Conservation (phyloP, 2,329 filamentous ascomycete genomes). For the Aspergillus fijiensis region DNA sequence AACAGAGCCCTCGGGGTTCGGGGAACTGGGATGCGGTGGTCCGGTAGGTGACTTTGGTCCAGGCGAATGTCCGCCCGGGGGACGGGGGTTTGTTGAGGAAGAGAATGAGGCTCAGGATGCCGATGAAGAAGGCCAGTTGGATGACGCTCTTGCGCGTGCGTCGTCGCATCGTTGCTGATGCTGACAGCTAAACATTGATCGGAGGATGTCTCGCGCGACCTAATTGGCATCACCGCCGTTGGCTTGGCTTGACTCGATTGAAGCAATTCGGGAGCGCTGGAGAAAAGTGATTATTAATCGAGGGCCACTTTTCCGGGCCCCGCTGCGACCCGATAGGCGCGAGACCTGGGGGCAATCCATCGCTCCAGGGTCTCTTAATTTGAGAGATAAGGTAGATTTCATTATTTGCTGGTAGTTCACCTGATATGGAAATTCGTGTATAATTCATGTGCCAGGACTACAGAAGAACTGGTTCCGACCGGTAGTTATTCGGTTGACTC, state of each 20-base stretch:
- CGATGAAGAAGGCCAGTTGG: slow-evolving; percentile 38
- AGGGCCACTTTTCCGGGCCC: not conserved
- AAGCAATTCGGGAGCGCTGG: not conserved
- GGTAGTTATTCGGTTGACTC: too few species aligned
- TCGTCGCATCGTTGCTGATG: slow-evolving; percentile 12
- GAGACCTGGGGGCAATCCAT: not conserved
- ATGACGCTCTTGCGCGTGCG: slow-evolving; percentile 30
- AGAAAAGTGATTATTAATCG: not conserved
- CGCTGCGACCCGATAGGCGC: not conserved
- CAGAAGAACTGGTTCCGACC: too few species aligned
- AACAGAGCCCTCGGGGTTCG: slow-evolving; percentile 43
- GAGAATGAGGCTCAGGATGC: slow-evolving; percentile 38
- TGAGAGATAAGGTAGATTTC: not conserved
- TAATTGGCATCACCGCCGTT: not conserved
- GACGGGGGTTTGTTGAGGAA: slow-evolving; percentile 37
- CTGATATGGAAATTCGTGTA: not conserved
- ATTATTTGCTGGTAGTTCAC: not conserved
- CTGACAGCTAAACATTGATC: not conserved
- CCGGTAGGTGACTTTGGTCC: slow-evolving; percentile 47
- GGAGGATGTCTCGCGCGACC: not conserved
- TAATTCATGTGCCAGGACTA: not conserved
- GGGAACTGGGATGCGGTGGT: slow-evolving; percentile 38
- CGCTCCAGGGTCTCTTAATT: not conserved
- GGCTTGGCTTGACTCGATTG: not conserved
- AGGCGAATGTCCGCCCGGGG: slow-evolving; percentile 39